Evolutionary conservation across 1,284 basidiomycete genomes (phyloP), one percentile per base, ranked within the genome.

Genomic region (Chiua sp.): DNA sequence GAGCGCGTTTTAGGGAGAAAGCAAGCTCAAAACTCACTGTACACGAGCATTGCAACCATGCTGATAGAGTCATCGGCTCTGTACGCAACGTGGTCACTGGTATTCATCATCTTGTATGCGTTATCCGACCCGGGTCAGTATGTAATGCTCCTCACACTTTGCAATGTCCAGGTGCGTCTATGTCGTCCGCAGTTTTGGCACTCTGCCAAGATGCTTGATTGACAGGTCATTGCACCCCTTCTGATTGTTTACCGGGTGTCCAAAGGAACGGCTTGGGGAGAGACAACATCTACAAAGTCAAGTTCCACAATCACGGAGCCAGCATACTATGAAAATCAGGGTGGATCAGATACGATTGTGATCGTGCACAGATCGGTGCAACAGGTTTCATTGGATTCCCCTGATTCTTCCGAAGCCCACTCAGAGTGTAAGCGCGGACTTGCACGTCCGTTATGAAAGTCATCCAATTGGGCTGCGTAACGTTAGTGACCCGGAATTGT

Each of bases 31-130:
- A n/a, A 26, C 15, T 47, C 48, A 23, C 47, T 37, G 6, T 59
- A 56, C n/a, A 56, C 54, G 12, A 59, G 54, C 28, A 28, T 56
- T 13, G 49, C 32, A 13, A 35, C 58, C 8, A 56, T 56, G 42
- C 6, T 59, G 13, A 42, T 26, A 8, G 58, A 59, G 37, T 57
- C 58, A 10, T 28, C 54, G 3, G 44, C 28, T 13, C 44, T 56
- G 23, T 59, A 51, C 28, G 47, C 53, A 5, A 16, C n/a, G 16
- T 57, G 58, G 54, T 59, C 49, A 5, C 26, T 59, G 7, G 58
- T 52, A 33, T 59, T 48, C 44, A 52, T 56, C 30, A 6, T 59
- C 23, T 4, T 51, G 20, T 56, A 56, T 23, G 39, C 23, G 13
- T 2, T 51, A 20, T 18, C 28, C 23, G 46, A 46, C 32, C 49